These are phyloP conservation scores for Sideroxylon spinosum DNA, from an alignment of 179 eudicot species.

Conservation along the genomic window DNA sequence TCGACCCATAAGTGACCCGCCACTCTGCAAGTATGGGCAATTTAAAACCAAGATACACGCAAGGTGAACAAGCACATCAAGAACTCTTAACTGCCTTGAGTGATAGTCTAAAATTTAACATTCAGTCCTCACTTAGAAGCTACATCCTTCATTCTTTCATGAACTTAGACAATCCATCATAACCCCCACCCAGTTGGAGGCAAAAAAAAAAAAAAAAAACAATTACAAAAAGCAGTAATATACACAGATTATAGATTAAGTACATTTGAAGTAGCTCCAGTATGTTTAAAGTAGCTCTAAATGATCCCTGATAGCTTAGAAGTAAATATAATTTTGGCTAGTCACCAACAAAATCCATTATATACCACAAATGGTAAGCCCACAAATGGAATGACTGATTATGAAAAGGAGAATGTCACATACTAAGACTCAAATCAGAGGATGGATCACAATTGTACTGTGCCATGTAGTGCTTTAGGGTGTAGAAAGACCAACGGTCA, in stretches of 20 bases:
- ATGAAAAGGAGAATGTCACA: constrained; percentile 7
- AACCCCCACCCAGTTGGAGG: not conserved
- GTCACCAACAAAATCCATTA: not conserved
- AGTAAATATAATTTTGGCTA: not conserved
- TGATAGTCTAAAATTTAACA: not conserved
- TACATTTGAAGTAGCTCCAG: not conserved
- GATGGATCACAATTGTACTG: constrained; percentile 83
- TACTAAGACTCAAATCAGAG: constrained; percentile 84
- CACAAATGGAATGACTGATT: constrained; percentile 4
- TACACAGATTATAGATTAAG: not conserved
- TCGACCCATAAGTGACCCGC: not conserved
- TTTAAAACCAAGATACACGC: not conserved
- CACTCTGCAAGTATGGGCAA: not conserved
- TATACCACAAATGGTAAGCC: not conserved
- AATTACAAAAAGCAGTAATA: not conserved
- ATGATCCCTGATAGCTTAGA: not conserved
- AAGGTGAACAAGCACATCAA: not conserved
- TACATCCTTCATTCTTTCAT: not conserved
- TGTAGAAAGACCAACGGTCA: constrained; percentile 88
- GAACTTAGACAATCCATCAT: not conserved
- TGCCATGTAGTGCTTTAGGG: constrained; percentile 73
- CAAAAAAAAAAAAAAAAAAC: not conserved
- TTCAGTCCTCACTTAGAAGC: not conserved
- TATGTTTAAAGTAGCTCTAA: not conserved
- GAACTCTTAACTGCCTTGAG: not conserved